Evolutionary conservation across 495 filamentous ascomycete species (phyloP).

Genomic region (Baudoinia panamericana): DNA sequence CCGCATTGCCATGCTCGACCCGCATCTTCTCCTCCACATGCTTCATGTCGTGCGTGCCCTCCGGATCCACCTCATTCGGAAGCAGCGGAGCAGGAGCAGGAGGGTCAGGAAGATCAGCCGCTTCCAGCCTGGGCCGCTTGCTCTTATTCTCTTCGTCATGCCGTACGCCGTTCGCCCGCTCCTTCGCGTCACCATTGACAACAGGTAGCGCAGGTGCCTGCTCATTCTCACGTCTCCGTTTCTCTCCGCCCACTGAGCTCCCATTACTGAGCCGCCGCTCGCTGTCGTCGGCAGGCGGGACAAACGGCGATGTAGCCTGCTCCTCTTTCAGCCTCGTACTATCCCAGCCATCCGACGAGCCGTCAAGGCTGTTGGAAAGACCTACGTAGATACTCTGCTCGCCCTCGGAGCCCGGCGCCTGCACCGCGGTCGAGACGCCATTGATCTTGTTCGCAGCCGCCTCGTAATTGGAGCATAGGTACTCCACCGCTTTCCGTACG

Average conservation of each 20-base stretch:
- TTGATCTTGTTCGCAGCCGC: constrained; percentile 40
- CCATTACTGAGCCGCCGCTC: constrained; percentile 8
- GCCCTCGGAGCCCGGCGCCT: constrained; percentile 13
- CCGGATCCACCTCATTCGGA: no score
- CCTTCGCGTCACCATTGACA: not conserved
- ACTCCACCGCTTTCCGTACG: constrained; percentile 51
- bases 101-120: not conserved
- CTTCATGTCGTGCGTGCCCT: constrained; percentile 6
- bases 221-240: constrained; percentile 16
- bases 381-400: constrained; percentile 27
- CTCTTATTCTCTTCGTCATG: no score
- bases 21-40: constrained; percentile 9
- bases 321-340: constrained; percentile 9
- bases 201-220: no score
- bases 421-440: constrained; percentile 1
- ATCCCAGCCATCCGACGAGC: constrained; percentile 4
- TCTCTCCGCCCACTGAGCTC: constrained; percentile 12
- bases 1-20: constrained; percentile 6
- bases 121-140: constrained; percentile 10
- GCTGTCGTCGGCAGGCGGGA: not conserved
- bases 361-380: constrained; percentile 11
- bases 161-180: not conserved
- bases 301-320: not conserved
- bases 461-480: constrained; percentile 64
- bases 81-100: no score